phyloP scores from a whole-genome alignment of 2,329 filamentous ascomycete genomes.

The Alternaria novae-zelandiae region DNA sequence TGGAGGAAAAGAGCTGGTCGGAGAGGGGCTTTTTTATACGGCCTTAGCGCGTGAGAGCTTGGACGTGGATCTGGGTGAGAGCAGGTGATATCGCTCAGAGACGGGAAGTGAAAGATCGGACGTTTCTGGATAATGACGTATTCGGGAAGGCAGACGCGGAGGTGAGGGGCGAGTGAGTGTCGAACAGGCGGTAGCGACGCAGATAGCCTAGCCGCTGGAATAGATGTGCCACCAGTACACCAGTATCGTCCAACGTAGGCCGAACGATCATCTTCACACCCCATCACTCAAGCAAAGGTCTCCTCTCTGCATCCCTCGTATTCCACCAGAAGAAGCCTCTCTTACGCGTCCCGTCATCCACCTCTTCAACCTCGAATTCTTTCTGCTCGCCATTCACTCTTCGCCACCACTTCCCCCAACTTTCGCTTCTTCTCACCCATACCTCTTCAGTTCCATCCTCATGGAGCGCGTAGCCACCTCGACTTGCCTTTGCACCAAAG shows the following conservation, averaged over 20 bases:
- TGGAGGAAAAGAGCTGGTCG: background rate
- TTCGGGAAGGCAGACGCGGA: background rate
- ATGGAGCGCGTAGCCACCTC: conserved; percentile 36
- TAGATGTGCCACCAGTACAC: background rate
- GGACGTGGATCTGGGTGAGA: background rate
- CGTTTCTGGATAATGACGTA: background rate
- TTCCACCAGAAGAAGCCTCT: conserved; percentile 32
- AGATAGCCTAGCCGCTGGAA: background rate
- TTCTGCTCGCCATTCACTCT: conserved; percentile 25
- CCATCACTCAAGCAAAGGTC: conserved; percentile 25
- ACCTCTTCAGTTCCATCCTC: conserved; percentile 36
- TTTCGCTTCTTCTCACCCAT: conserved; percentile 39
- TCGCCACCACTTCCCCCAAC: conserved; percentile 40
- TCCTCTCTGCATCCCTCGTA: conserved; percentile 22
- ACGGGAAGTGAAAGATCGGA: background rate
- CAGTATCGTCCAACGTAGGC: background rate
- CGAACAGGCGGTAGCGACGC: background rate
- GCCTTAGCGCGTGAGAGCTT: background rate
- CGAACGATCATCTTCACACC: fast-evolving
- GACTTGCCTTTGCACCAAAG: conserved; percentile 21
- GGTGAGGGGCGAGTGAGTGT: background rate
- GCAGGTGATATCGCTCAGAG: background rate
- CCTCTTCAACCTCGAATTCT: conserved; percentile 33
- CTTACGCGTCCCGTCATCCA: conserved; percentile 36
- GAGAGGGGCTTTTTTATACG: background rate